These are phyloP conservation scores for Kalmusia sp. DNA, from an alignment of 2,329 filamentous ascomycete species.

Conservation along the genomic window DNA sequence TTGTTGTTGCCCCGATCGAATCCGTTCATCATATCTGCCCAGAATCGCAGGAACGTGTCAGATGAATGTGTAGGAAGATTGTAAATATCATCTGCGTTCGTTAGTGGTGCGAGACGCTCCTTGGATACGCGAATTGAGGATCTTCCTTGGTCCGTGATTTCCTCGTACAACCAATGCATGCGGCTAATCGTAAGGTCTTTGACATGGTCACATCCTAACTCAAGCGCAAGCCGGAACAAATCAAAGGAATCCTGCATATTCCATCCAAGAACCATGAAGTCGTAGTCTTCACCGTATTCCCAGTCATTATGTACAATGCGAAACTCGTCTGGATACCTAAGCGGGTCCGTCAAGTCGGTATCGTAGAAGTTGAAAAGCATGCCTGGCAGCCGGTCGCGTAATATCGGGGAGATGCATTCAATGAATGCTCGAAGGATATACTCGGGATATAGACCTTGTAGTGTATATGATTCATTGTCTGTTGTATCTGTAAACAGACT, in stretches of 20 bases:
- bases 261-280: not conserved
- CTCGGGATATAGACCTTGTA: not conserved
- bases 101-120: too few species aligned
- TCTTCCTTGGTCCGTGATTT: not conserved
- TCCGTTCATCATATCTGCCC: constrained; percentile 1
- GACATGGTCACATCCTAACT: not conserved
- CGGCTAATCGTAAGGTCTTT: not conserved
- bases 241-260: not conserved
- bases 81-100: too few species aligned
- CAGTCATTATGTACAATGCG: not conserved
- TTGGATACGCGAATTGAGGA: too few species aligned
- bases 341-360: not conserved
- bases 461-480: not conserved
- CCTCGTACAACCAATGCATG: not conserved
- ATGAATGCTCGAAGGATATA: not conserved
- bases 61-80: too few species aligned
- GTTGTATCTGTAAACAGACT: not conserved
- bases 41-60: not conserved
- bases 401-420: not conserved
- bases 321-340: not conserved
- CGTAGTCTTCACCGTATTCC: not conserved
- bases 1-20: not conserved
- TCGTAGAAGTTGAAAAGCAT: not conserved
- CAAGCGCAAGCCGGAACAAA: not conserved
- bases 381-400: not conserved